Evolutionary conservation across 2,329 filamentous ascomycete genomes (phyloP).

Genomic region (Sphaerostilbella broomeana): DNA sequence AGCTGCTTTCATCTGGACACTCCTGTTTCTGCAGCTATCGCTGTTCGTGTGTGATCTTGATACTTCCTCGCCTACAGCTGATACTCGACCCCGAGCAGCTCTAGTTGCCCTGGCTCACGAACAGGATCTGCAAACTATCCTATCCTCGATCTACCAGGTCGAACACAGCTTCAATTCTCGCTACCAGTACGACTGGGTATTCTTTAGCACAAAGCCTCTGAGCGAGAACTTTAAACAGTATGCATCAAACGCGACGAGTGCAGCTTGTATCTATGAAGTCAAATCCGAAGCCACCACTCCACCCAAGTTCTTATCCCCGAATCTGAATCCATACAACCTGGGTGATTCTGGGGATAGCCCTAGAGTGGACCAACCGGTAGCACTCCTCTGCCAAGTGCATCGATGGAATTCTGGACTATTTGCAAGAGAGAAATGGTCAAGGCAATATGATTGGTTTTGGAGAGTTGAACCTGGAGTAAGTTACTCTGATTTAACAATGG

Average conservation of each 20-base stretch:
- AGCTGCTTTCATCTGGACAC: constrained; percentile 14
- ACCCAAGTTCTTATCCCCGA: constrained; percentile 18
- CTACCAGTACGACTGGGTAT: constrained; percentile 82
- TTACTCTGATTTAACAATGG: constrained; percentile 6
- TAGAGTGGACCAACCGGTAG: constrained; percentile 47
- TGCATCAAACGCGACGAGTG: constrained; percentile 62
- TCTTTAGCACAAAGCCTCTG: constrained; percentile 78
- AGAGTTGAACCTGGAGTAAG: constrained; percentile 54
- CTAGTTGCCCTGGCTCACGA: constrained; percentile 28
- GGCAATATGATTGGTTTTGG: constrained; percentile 55
- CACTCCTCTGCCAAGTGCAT: constrained; percentile 66
- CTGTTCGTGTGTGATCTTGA: constrained; percentile 16
- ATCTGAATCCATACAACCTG: background rate
- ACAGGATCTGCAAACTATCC: constrained; percentile 24
- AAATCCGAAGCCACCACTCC: constrained; percentile 64
- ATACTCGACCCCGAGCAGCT: constrained; percentile 24
- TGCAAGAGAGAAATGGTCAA: constrained; percentile 67
- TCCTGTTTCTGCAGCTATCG: constrained; percentile 19
- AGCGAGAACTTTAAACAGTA: constrained; percentile 66
- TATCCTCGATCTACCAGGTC: constrained; percentile 49
- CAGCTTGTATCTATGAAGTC: constrained; percentile 63
- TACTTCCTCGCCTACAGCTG: constrained; percentile 15
- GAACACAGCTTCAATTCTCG: constrained; percentile 62
- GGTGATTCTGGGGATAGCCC: constrained; percentile 31
- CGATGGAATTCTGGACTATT: constrained; percentile 80